Conservation (phyloP, 306 rosid species). For the Rosa lucieae region DNA sequence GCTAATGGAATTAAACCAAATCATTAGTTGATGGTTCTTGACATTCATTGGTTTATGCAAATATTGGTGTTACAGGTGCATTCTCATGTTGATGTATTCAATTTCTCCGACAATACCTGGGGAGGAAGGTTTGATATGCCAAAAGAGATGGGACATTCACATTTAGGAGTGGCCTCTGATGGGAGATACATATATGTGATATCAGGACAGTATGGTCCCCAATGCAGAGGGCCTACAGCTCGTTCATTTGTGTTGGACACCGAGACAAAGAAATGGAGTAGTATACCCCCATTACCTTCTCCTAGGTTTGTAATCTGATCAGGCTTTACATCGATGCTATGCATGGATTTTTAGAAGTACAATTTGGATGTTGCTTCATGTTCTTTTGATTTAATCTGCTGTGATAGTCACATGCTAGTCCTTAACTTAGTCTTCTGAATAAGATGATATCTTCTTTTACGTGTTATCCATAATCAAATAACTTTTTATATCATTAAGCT, state of each 20-base stretch:
- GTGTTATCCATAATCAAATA: neutral
- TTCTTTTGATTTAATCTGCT: neutral
- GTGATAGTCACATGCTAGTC: neutral
- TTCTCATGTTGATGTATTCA: constrained; percentile 73
- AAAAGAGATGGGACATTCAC: constrained; percentile 85
- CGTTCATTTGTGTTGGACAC: constrained; percentile 67
- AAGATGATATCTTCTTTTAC: neutral
- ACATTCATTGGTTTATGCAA: constrained; percentile 4
- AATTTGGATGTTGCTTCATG: constrained; percentile 7
- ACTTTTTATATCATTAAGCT: neutral
- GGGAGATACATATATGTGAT: constrained; percentile 79
- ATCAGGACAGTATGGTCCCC: constrained; percentile 85
- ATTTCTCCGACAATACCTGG: constrained; percentile 65
- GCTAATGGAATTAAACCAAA: neutral
- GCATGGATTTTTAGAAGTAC: constrained; percentile 9
- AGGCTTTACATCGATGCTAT: neutral
- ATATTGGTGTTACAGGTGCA: constrained; percentile 59
- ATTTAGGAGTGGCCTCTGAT: constrained; percentile 84
- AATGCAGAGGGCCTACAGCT: constrained; percentile 74
- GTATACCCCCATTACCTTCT: constrained; percentile 66
- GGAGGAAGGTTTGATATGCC: constrained; percentile 61
- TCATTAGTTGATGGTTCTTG: neutral
- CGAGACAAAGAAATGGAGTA: constrained; percentile 60
- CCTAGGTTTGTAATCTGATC: constrained; percentile 55
- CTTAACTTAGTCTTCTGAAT: too few relatives aligned